Base-by-base conservation (phyloP, 169 alveolate species). In the Plasmodium gallinaceum region DNA sequence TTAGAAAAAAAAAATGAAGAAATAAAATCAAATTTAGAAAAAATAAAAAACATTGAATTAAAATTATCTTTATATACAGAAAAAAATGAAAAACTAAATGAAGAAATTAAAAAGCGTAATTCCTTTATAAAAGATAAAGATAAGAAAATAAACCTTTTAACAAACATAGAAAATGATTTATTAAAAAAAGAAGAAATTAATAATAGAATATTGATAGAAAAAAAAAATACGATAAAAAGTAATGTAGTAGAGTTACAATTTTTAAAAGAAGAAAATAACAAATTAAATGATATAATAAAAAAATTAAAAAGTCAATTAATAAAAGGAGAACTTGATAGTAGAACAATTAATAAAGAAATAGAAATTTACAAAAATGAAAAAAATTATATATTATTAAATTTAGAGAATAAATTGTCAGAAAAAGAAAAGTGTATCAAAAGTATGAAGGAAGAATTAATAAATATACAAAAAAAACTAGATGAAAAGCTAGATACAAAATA, bases 181-280 rank as follows among this genome's bases (percentile, higher is more conserved):
- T 42, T 76, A 14, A 76, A 65, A 65, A 54, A 64, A 64, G 58
- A 68, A 43, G 66, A 76, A 76, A 54, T 64, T 37, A 76, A 64
- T 43, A 37, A 76, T 43, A 16, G 43, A 0, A 62, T 46, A 51
- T 54, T 76, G 18, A 22, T 16, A 9, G 71, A 76, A 65, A 64
- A 54, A 24, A 10, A n/a, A 6, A 62, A 37, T 26, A 52, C 16
- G 10, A 76, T 76, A 8, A 46, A 48, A 64, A 26, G 48, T 24
- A 32, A 57, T 57, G 58, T 22, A 65, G 7, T 14, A 8, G 57
- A 64, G 42, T 12, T 76, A 42, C 42, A 42, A 64, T 0, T 42
- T 24, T 16, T 76, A 18, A 76, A 76, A 26, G 46, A 22, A 22
- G 74, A 74, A 74, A 74, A 62, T 9, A 61, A 12, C 42, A 74